Evolutionary conservation across 148 eudicot genomes (phyloP).

Genomic region (Nyssa sinensis): DNA sequence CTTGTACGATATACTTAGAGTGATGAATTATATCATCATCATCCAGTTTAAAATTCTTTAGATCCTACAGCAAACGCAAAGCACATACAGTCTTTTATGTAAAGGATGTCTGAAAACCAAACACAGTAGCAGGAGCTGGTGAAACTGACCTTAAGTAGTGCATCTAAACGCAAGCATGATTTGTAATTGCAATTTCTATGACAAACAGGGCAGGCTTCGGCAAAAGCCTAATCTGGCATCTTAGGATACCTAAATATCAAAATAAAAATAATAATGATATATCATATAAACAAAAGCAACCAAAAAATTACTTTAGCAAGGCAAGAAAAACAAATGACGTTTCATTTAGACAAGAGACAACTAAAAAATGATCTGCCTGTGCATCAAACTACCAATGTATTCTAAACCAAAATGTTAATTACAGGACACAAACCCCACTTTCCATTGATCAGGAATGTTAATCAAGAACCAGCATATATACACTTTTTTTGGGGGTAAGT

Average conservation of each 20-base stretch:
- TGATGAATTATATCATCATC: conserved; percentile 18
- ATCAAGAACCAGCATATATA: background rate
- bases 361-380: background rate
- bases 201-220: conserved; percentile 52
- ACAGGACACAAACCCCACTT: background rate
- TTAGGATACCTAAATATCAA: conserved; percentile 44
- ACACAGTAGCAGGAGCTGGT: background rate
- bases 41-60: background rate
- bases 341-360: background rate
- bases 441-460: background rate
- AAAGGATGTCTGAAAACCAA: background rate
- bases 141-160: conserved; percentile 17
- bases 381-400: no score
- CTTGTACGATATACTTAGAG: conserved; percentile 27
- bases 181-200: conserved; percentile 52
- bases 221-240: conserved; percentile 36
- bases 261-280: background rate
- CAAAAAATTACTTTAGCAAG: no score
- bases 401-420: background rate
- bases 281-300: background rate
- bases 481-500: no score
- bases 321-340: background rate
- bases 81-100: background rate
- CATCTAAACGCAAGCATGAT: conserved; percentile 40
- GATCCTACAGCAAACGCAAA: conserved; percentile 16